Evolutionary conservation across 179 eudicot species (phyloP).

Genomic region (Corrigiola litoralis): DNA sequence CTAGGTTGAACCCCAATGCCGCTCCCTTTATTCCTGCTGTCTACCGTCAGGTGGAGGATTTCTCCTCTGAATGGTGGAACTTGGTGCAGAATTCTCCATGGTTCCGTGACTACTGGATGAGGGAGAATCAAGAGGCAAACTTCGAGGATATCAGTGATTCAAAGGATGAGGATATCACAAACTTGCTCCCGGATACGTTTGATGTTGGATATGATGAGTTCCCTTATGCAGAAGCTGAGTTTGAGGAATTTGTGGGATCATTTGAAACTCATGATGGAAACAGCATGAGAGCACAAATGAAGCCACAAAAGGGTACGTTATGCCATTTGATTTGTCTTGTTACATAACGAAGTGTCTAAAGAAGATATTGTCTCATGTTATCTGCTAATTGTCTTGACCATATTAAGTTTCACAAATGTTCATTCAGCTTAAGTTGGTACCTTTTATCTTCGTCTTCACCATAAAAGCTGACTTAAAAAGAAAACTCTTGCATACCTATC

Average conservation of each 20-base stretch:
- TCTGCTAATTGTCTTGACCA: neutral
- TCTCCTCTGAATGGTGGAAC: constrained; percentile 24
- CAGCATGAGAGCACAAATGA: neutral
- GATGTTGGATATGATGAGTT: constrained; percentile 20
- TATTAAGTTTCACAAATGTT: too few relatives aligned
- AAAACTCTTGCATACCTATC: too few relatives aligned
- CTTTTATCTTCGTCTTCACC: too few relatives aligned
- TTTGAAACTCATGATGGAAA: constrained; percentile 1
- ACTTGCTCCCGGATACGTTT: constrained; percentile 19
- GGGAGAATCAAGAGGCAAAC: constrained; percentile 15
- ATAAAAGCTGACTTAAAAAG: too few relatives aligned
- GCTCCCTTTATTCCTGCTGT: constrained; percentile 21
- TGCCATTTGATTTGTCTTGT: neutral
- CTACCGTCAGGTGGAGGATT: constrained; percentile 24
- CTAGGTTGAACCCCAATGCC: constrained; percentile 22
- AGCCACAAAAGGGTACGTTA: constrained; percentile 11
- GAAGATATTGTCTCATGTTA: too few relatives aligned
- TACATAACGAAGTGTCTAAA: too few relatives aligned
- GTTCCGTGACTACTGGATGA: constrained; percentile 22
- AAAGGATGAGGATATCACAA: constrained; percentile 18
- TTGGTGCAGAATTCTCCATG: constrained; percentile 13
- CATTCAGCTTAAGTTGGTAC: too few relatives aligned
- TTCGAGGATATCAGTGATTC: constrained; percentile 2
- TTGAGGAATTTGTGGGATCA: constrained; percentile 11
- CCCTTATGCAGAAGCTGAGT: constrained; percentile 8